Base-by-base conservation (phyloP, 129 eudicot species). In the Deinandra increscens region DNA sequence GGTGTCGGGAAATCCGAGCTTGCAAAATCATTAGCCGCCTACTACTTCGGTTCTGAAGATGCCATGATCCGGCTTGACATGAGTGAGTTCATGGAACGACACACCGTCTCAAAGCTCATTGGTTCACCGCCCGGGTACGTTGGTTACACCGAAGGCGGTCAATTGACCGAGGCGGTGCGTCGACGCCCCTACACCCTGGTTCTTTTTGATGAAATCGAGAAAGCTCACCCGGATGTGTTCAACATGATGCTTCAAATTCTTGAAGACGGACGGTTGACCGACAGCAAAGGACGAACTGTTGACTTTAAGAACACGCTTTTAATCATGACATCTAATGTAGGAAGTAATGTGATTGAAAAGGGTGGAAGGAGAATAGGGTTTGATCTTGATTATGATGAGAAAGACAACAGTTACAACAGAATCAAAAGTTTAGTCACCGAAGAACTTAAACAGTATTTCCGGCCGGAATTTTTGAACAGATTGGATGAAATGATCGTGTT, bases 301-400 rank as follows among this genome's bases (percentile, higher is more conserved):
- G 90, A 85, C 51, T 85, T 85, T 12, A 79, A 69, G 60, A 82
- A 85, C 70, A 79, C 90, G 0, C 66, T 85, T 23, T 45, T 85
- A 2, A 79, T 81, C 37, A 72, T 85, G 75, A 85, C 84, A 8
- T 81, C 89, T 9, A 81, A 81, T 11, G 59, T 81, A 0, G 90
- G 86, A 29, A 77, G 80, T n/a, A 68, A 58, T 4, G 53, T 81
- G 65, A 66, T 58, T 9, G 79, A 73, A 23, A 67, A 76, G 0
- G 79, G 65, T 42, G 79, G 91, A 15, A 84, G 98, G 0, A 71
- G 89, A n/a, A 84, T 91, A 11, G 96, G 98, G 14, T 91, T 91
- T 20, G 86, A 86, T 61, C 81, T 91, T 0, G 96, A 84, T 56
- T 82, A 79, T 9, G 92, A 85, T 31, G 95, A 89, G 86, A 78